Base-by-base conservation (phyloP, 768 basidiomycete species). In the Leccinum incarnatum region DNA sequence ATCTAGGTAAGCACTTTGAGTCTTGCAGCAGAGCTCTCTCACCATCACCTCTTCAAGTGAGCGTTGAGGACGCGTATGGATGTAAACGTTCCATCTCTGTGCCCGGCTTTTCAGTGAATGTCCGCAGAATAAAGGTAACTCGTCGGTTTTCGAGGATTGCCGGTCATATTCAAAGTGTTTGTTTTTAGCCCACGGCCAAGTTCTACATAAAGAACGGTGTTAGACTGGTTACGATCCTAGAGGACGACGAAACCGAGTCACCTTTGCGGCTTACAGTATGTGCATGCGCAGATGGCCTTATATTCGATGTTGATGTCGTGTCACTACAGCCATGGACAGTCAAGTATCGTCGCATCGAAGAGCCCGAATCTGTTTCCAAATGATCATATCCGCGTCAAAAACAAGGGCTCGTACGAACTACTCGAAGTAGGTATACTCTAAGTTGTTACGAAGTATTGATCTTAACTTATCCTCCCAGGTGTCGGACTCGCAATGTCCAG, bases 251-350 rank as follows among this genome's bases (percentile, higher is more conserved):
- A 40, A 87, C 87, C 0, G 80, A 77, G 36, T 78, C 98, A 11
- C 94, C 94, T 40, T 74, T 98, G 45, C 83, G 95, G 27, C 75
- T 99, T 53, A 95, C 94, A 19, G 95, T 96, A 73, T 61, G 87
- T 76, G 4, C 15, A 19, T 37, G 34, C 48, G n/a, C 45, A 9
- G 6, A 36, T 29, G 21, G 48, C 19, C 6, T 61, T 9, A 17
- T 17, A n/a, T 48, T 52, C 40, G 19, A 17, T 61, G 54, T 52
- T 54, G 56, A 53, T 27, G 27, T 40, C 5, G 8, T 45, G 40
- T 45, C 55, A 51, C 27, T 9, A 23, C 65, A 98, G 95, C 94
- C 96, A 7, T 99, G 96, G 96, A 80, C 76, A 14, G 71, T 99
- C 48, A 84, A 82, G 58, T 98, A 95, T 71, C 84, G 84, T 32